phyloP scores from a whole-genome alignment of 805 yeast species.

The Candida sakaeoensis region DNA sequence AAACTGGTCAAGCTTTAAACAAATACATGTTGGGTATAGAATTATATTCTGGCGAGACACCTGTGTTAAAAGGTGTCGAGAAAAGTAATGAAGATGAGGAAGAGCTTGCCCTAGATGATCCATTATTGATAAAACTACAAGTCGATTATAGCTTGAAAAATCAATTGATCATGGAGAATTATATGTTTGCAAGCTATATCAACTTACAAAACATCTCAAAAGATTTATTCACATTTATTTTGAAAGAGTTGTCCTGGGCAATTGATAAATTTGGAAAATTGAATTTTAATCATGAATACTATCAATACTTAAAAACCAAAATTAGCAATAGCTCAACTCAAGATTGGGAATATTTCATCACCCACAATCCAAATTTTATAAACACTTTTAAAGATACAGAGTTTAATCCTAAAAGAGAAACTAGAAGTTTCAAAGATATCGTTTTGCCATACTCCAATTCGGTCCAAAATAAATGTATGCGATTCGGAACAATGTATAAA shows the following conservation, averaged over 20 bases:
- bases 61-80: conserved; percentile 14
- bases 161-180: conserved; percentile 39
- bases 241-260: conserved; percentile 32
- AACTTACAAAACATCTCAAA: conserved; percentile 39
- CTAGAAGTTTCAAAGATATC: conserved; percentile 45
- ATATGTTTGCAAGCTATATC: conserved; percentile 38
- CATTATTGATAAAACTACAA: conserved; percentile 36
- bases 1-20: conserved; percentile 53
- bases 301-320: conserved; percentile 21
- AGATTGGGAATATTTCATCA: conserved; percentile 39
- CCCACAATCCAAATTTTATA: conserved; percentile 53
- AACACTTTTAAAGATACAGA: conserved; percentile 37
- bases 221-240: conserved; percentile 34
- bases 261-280: conserved; percentile 33
- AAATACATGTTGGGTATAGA: conserved; percentile 31
- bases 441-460: conserved; percentile 33
- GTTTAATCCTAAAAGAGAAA: conserved; percentile 39
- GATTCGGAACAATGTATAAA: conserved; percentile 39
- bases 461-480: conserved; percentile 36
- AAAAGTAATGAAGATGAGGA: conserved; percentile 17
- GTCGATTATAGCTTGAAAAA: conserved; percentile 39
- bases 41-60: conserved; percentile 37
- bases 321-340: conserved; percentile 21
- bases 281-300: conserved; percentile 19
- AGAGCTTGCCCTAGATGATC: conserved; percentile 34